Base-by-base conservation (phyloP, 345 rosid genomes). In the Acer negundo region DNA sequence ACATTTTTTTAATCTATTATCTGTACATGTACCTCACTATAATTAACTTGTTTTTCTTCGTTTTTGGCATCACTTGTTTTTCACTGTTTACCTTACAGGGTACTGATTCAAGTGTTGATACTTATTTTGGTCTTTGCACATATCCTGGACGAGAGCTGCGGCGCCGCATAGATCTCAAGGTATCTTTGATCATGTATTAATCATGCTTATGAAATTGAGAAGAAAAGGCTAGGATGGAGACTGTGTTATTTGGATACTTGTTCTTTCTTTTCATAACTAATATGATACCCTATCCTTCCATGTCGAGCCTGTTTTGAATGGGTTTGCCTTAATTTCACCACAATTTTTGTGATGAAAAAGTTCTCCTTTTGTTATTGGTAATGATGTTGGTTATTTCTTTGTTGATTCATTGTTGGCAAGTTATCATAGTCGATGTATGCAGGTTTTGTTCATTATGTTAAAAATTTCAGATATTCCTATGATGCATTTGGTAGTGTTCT, bases 121-220 rank as follows among this genome's bases (percentile, higher is more conserved):
- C 98, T 3, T 94, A 89, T 82, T 96, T 96, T 82, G 93, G 97
- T 65, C 92, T 96, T 70, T 89, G 97, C 83, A 90, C 98, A 51
- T 89, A 88, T 83, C 99, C 98, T 62, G 97, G 98, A 66, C 86
- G 79, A 71, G 95, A 91, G 85, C 85, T 94, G 55, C 84, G 97
- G 62, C 97, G 81, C 71, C 97, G 97, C 55, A 88, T 96, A 75
- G 98, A 94, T 90, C 76, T 96, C 1, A 96, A 96, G 97, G 99
- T 95, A 85, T 67, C 42, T 47, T 10, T 56, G 20, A 19, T 51
- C 17, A 2, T 75, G 24, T 75, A 1, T 72, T 23, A 2, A 23
- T 35, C 15, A 9, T 69, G 11, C 31, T 51, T 40, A 62, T 8
- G 26, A 47, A 24, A 24, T 56, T 15, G 23, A 17, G n/a, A 22